Conservation (phyloP, 192 early-diverging fungal species). For the Lobosporangium transversale region DNA sequence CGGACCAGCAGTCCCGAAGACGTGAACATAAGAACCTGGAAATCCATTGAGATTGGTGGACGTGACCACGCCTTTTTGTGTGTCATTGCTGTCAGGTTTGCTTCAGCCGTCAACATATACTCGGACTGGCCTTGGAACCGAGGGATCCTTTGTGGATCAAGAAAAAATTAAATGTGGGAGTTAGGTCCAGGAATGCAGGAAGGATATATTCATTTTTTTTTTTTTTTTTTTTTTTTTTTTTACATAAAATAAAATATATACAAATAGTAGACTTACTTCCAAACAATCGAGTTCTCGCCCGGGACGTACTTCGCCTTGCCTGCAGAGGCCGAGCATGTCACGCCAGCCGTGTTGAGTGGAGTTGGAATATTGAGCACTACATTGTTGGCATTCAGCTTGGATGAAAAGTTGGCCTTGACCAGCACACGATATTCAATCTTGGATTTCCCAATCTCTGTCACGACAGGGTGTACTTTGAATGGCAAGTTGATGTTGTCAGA, state of each 20-base stretch:
- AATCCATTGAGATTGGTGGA: slow-evolving; percentile 95
- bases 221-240: no score
- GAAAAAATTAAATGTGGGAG: neutral
- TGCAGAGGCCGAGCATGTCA: slow-evolving; percentile 77
- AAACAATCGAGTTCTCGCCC: slow-evolving; percentile 91
- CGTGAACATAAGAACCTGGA: slow-evolving; percentile 96
- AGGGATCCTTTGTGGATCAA: slow-evolving; percentile 77
- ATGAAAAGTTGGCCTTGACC: slow-evolving; percentile 89
- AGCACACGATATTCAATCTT: slow-evolving; percentile 91
- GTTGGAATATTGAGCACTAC: slow-evolving; percentile 90
- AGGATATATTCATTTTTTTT: no score
- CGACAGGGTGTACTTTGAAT: slow-evolving; percentile 94
- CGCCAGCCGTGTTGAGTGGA: slow-evolving; percentile 87
- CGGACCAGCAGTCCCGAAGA: slow-evolving; percentile 95
- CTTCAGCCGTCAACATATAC: slow-evolving; percentile 81
- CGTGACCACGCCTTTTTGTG: slow-evolving; percentile 91
- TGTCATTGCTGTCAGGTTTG: slow-evolving; percentile 84
- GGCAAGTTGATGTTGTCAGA: slow-evolving; percentile 97
- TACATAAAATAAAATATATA: neutral
- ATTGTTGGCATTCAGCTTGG: slow-evolving; percentile 90
- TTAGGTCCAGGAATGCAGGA: no score
- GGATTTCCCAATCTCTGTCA: slow-evolving; percentile 83
- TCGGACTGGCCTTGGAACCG: slow-evolving; percentile 94
- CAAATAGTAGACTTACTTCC: slow-evolving; percentile 77
- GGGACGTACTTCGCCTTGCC: slow-evolving; percentile 98